phyloP scores from a whole-genome alignment of 169 alveolate genomes.

The Cryptosporidium muris region DNA sequence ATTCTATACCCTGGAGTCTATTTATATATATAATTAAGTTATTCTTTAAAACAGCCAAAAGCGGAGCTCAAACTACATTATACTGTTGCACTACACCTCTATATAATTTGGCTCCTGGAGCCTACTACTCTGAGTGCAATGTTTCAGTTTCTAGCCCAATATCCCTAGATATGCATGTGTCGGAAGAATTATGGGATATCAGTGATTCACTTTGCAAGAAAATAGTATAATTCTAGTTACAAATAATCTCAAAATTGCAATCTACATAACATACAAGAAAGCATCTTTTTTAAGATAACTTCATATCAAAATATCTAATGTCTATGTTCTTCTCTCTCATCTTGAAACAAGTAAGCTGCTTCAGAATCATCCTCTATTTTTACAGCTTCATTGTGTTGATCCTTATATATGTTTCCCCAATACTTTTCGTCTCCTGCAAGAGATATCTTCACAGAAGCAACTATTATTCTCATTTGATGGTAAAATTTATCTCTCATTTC shows the following conservation, averaged over 20 bases:
- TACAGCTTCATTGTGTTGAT: slow-evolving; percentile 35
- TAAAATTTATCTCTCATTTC: slow-evolving; percentile 68
- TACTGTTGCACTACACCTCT: slow-evolving; percentile 66
- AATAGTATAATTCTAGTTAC: background rate
- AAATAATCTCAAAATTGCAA: background rate
- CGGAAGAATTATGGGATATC: slow-evolving; percentile 41
- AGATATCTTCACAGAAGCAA: slow-evolving; percentile 54
- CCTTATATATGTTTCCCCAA: slow-evolving; percentile 63
- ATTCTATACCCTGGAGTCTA: background rate
- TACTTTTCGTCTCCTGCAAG: slow-evolving; percentile 50
- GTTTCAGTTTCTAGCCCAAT: slow-evolving; percentile 54
- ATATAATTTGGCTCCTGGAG: slow-evolving; percentile 72
- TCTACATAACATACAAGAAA: background rate
- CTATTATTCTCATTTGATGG: slow-evolving; percentile 53
- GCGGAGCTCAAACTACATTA: slow-evolving; percentile 76
- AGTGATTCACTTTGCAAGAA: slow-evolving; percentile 35
- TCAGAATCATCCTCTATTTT: slow-evolving; percentile 50
- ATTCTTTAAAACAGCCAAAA: slow-evolving; percentile 63
- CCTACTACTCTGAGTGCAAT: slow-evolving; percentile 73
- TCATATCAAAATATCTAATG: background rate
- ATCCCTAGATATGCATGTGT: slow-evolving; percentile 29
- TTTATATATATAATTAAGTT: slow-evolving; percentile 23
- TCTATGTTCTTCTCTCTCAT: slow-evolving; percentile 34
- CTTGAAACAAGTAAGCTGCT: slow-evolving; percentile 38
- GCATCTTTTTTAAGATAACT: background rate